These are phyloP conservation scores for Penicillium italicum DNA, from an alignment of 2,329 filamentous ascomycete genomes.

Conservation along the genomic window DNA sequence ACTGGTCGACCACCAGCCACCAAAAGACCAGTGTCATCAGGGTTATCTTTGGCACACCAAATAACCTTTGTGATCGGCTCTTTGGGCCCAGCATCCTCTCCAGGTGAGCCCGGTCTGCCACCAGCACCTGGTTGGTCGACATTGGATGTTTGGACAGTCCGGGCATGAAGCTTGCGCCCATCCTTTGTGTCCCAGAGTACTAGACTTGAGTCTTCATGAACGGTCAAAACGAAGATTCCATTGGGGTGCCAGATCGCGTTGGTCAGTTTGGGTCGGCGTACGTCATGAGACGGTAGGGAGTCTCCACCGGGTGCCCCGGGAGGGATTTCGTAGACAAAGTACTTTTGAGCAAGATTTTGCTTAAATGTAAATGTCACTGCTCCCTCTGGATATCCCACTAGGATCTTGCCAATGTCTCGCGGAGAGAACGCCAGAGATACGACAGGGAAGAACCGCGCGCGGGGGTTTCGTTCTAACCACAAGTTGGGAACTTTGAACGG, in stretches of 20 bases:
- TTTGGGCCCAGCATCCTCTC: slow-evolving; percentile 57
- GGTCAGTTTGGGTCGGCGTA: slow-evolving; percentile 69
- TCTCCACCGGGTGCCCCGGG: slow-evolving; percentile 77
- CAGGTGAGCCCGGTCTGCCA: slow-evolving; percentile 41
- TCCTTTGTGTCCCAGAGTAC: slow-evolving; percentile 95
- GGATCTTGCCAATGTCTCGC: slow-evolving; percentile 81
- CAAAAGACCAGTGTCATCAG: slow-evolving; percentile 86
- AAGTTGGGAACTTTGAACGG: slow-evolving; percentile 82
- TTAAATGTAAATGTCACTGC: slow-evolving; percentile 94
- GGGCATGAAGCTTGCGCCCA: slow-evolving; percentile 74
- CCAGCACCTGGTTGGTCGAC: slow-evolving; percentile 64
- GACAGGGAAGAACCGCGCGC: slow-evolving; percentile 61
- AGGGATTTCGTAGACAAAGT: slow-evolving; percentile 78
- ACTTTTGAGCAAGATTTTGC: slow-evolving; percentile 72
- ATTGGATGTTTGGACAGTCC: slow-evolving; percentile 71
- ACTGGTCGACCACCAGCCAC: slow-evolving; percentile 75
- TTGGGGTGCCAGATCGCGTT: slow-evolving; percentile 94
- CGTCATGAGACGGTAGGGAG: slow-evolving; percentile 55
- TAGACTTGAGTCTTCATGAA: slow-evolving; percentile 84
- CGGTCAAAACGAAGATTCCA: slow-evolving; percentile 81
- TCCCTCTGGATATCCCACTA: slow-evolving; percentile 87
- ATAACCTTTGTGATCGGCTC: slow-evolving; percentile 74
- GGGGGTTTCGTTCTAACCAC: slow-evolving; percentile 71
- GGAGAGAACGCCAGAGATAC: slow-evolving; percentile 83
- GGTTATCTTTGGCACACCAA: slow-evolving; percentile 93